phyloP scores from a whole-genome alignment of 768 basidiomycete genomes.

The Phanerochaete carnosa region DNA sequence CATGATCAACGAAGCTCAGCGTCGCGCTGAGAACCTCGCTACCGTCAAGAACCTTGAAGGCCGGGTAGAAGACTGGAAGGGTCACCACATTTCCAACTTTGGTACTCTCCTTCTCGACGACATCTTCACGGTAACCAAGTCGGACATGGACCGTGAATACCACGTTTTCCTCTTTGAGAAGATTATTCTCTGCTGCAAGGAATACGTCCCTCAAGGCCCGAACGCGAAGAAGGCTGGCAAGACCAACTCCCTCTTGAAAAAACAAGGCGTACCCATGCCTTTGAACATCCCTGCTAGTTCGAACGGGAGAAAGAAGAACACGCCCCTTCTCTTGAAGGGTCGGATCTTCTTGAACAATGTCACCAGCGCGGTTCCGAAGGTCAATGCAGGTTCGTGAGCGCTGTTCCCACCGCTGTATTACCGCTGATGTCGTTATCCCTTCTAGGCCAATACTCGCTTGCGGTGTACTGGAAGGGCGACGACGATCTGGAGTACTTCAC shows the following conservation, averaged over 20 bases:
- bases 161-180: constrained; percentile 99
- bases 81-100: constrained; percentile 92
- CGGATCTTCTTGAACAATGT: constrained; percentile 97
- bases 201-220: constrained; percentile 57
- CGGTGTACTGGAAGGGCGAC: constrained; percentile 94
- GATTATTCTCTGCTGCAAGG: constrained; percentile 99
- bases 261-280: constrained; percentile 54
- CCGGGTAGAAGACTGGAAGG: constrained; percentile 98
- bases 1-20: constrained; percentile 93
- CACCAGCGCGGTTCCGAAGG: constrained; percentile 71
- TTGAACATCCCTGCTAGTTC: constrained; percentile 45
- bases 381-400: constrained; percentile 51
- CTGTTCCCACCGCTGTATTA: constrained; percentile 9
- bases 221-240: constrained; percentile 72
- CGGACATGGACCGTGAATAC: constrained; percentile 95
- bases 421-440: background rate
- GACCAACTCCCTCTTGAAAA: constrained; percentile 87
- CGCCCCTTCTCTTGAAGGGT: constrained; percentile 87
- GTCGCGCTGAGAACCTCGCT: constrained; percentile 86
- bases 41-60: constrained; percentile 83
- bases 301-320: constrained; percentile 68
- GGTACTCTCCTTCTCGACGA: constrained; percentile 94
- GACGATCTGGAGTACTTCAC: constrained; percentile 93
- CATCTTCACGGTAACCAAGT: constrained; percentile 93
- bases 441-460: constrained; percentile 66